Percentiles rank a stretch among this genome's conserved stretches.
Conservation (phyloP, 2,329 filamentous ascomycete genomes). For the Phialemonium atrogriseum region DNA sequence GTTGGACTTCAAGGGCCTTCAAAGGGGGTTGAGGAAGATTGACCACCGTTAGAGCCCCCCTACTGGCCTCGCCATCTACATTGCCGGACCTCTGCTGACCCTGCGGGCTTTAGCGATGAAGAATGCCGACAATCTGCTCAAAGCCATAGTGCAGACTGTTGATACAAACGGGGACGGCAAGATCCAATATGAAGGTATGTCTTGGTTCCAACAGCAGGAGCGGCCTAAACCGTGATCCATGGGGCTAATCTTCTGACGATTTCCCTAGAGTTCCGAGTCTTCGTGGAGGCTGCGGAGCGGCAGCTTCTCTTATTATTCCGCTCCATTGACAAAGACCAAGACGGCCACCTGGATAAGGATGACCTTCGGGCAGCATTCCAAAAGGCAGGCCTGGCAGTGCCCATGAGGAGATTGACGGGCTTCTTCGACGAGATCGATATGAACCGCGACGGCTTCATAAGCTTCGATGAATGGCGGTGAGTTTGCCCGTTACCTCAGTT, state of each 20-base stretch:
- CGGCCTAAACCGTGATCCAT: neutral
- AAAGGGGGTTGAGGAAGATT: slow-evolving; percentile 77
- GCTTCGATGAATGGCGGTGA: slow-evolving; percentile 95
- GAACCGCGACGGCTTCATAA: slow-evolving; percentile 82
- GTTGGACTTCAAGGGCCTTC: slow-evolving; percentile 75
- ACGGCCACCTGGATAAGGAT: slow-evolving; percentile 78
- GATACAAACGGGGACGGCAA: slow-evolving; percentile 80
- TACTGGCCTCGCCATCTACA: slow-evolving; percentile 4
- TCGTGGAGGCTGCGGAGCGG: slow-evolving; percentile 79
- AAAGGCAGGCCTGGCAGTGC: slow-evolving; percentile 69
- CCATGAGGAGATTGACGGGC: slow-evolving; percentile 65
- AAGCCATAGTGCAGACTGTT: slow-evolving; percentile 70
- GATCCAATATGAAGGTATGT: slow-evolving; percentile 81
- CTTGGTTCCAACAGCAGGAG: slow-evolving; percentile 6
- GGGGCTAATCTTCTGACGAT: neutral
- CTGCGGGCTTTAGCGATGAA: slow-evolving; percentile 52
- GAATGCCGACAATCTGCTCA: slow-evolving; percentile 81
- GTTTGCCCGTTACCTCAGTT: slow-evolving; percentile 22
- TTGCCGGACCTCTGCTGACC: slow-evolving; percentile 7
- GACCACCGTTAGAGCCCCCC: slow-evolving; percentile 67
- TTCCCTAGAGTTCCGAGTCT: slow-evolving; percentile 70
- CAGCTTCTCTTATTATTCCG: slow-evolving; percentile 77
- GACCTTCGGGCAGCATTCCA: slow-evolving; percentile 76
- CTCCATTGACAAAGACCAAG: slow-evolving; percentile 75
- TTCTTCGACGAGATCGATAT: slow-evolving; percentile 89